Conservation (phyloP, 2,329 filamentous ascomycete genomes). For the Penicillium sp. region DNA sequence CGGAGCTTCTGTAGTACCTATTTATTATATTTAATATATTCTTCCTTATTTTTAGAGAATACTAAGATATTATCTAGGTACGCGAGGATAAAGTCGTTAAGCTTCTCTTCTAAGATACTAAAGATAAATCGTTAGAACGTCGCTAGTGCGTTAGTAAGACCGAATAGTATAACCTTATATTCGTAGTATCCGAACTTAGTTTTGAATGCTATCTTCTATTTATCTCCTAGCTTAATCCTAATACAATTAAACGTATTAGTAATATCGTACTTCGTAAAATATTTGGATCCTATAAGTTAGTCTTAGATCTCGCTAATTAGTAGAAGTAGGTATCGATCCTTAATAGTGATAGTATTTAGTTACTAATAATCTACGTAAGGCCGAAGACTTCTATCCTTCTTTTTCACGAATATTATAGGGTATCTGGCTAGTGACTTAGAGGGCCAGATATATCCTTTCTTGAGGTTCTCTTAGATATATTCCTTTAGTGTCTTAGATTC, state of each 20-base stretch:
- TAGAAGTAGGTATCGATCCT: no score
- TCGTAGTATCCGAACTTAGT: neutral
- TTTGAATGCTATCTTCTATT: neutral
- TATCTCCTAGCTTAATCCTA: neutral
- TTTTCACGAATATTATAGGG: constrained; percentile 4
- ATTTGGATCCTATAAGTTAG: no score
- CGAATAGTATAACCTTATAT: no score
- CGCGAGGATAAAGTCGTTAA: neutral
- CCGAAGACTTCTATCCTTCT: constrained; percentile 1
- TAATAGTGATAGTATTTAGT: no score
- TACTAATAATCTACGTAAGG: constrained; percentile 3
- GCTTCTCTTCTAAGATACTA: neutral
- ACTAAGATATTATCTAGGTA: constrained; percentile 3
- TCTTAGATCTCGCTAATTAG: no score
- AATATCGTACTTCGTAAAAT: no score
- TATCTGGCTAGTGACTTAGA: constrained; percentile 2
- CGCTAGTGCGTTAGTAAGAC: neutral
- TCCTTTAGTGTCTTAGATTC: neutral
- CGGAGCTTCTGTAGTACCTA: no score
- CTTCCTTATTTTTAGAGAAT: no score
- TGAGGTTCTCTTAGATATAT: constrained; percentile 7
- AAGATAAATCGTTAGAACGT: neutral
- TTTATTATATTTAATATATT: neutral
- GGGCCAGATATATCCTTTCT: no score
- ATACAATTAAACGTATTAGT: no score